Base-by-base conservation (phyloP, 2,329 filamentous ascomycete species). In the Alternaria sp. region DNA sequence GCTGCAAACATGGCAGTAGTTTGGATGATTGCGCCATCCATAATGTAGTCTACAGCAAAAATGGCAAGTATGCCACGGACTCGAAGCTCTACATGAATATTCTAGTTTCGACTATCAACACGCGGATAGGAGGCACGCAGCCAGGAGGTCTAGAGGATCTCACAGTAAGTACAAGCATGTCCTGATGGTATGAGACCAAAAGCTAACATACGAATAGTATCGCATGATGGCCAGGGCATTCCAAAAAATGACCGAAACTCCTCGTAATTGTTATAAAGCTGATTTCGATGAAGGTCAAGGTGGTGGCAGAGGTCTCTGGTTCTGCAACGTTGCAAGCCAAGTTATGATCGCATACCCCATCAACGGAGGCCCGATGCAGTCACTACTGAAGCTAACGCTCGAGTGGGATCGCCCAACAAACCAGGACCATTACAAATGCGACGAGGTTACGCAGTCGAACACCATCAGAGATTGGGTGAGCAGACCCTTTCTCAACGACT, bases 311-410 rank as follows among this genome's bases (percentile, higher is more conserved):
- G 9, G 38, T 36, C 48, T 55, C 36, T 22, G 16, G 6, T 44
- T 59, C 39, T 59, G 57, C 30, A 39, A 38, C 16, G 46, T 59
- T 1, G 44, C 57, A 16, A 38, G 20, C 26, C 38, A 34, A 41
- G 52, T 51, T 11, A 22, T 56, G n/a, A 39, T 59, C 5, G 46
- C 26, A 0, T 59, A 51, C 16, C 52, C 52, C 3, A 38, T 38
- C 39, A 59, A 59, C 32, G 57, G 57, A 43, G 57, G 57, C 5
- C 38, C 47, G 1, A 44, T 59, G 4, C 38, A 51, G n/a, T 41
- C 43, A 3, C 44, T 59, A 5, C 46, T 59, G 24, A 56, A 46
- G 3, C 24, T 59, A 2, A 34, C 44, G 14, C 57, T 59, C 5
- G 24, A 16, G 18, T 56, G 52, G 52, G 48, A 42, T 34, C 54